Percentiles rank a stretch among this genome's conserved stretches.
Evolutionary conservation across 106 monocot species (phyloP).

Genomic region (Dactylorhiza incarnata): DNA sequence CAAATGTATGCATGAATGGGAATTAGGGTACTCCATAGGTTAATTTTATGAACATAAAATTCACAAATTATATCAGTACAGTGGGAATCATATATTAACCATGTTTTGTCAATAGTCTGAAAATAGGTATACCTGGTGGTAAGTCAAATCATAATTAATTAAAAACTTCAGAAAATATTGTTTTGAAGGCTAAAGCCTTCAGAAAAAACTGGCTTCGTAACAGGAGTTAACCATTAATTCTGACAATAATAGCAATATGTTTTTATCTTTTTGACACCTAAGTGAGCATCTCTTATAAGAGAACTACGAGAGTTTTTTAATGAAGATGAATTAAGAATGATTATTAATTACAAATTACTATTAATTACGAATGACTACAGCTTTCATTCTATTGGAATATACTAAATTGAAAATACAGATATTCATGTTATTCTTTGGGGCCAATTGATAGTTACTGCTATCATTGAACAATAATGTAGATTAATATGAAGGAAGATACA

Average conservation of each 20-base stretch:
- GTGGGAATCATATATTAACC: not conserved
- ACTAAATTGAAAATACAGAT: too few species aligned
- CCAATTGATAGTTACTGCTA: too few species aligned
- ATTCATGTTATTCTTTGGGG: too few species aligned
- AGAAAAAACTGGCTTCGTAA: not conserved
- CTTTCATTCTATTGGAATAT: too few species aligned
- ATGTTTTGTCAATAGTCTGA: not conserved
- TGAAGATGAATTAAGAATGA: not conserved
- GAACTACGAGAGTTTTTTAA: not conserved
- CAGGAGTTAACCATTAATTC: not conserved
- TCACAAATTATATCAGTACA: not conserved
- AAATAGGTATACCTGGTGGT: not conserved
- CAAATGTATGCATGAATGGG: not conserved
- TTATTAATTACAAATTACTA: not conserved
- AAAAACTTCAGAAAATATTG: not conserved
- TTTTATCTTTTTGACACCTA: not conserved
- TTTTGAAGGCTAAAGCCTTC: not conserved
- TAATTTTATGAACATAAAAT: not conserved
- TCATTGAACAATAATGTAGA: too few species aligned
- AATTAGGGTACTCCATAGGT: not conserved
- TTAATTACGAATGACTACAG: too few species aligned
- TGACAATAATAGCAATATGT: not conserved
- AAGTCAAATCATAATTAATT: not conserved
- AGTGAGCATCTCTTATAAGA: not conserved
- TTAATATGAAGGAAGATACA: too few species aligned